phyloP scores from a whole-genome alignment of 169 alveolate genomes.

The Cryptosporidium parvum region DNA sequence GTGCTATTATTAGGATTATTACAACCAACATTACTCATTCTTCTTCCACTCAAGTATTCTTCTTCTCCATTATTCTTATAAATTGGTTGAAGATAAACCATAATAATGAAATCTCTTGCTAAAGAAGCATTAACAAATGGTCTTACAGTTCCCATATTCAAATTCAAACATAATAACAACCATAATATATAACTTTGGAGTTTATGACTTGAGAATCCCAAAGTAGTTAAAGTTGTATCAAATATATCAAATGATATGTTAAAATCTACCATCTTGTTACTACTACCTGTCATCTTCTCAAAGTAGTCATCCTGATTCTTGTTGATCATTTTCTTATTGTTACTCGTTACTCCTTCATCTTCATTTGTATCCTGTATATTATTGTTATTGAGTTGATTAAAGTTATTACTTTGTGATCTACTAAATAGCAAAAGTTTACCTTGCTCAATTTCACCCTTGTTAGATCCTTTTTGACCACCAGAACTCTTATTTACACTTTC shows the following conservation, averaged over 20 bases:
- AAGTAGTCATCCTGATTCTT: slow-evolving; percentile 1
- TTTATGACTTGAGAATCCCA: slow-evolving; percentile 53
- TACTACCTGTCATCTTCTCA: slow-evolving; percentile 18
- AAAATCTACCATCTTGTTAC: not conserved
- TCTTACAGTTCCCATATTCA: slow-evolving; percentile 2
- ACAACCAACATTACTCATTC: not conserved
- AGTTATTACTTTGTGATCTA: slow-evolving; percentile 12
- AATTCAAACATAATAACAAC: slow-evolving; percentile 45
- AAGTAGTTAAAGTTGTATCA: slow-evolving; percentile 38
- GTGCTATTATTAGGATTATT: not conserved
- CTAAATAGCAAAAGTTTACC: not conserved
- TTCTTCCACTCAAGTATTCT: not conserved
- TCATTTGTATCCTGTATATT: not conserved
- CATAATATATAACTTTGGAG: slow-evolving; percentile 43
- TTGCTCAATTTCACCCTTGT: not conserved
- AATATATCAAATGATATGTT: slow-evolving; percentile 61
- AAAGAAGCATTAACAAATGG: slow-evolving; percentile 31
- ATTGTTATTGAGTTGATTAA: not conserved
- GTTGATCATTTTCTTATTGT: not conserved
- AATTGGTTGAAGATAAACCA: slow-evolving; percentile 30
- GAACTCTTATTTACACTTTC: not conserved
- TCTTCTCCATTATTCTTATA: slow-evolving; percentile 1
- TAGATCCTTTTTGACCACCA: not conserved
- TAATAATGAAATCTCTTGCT: slow-evolving; percentile 39
- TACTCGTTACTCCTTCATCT: not conserved